Base-by-base conservation (phyloP, 1,284 basidiomycete genomes). In the Austroboletus novae-zelandiae region DNA sequence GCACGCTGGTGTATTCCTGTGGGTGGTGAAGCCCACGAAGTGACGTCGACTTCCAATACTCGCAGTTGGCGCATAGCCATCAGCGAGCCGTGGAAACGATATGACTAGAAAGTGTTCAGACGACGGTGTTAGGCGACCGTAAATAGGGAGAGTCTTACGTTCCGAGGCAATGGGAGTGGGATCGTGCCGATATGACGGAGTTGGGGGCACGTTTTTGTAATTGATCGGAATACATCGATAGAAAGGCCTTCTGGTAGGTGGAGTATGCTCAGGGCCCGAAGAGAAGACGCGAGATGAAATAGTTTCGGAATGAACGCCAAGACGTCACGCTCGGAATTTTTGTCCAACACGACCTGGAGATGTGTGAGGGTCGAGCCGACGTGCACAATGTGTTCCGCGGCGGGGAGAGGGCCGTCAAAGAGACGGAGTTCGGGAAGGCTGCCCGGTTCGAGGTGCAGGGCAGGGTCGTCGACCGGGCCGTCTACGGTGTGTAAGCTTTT, bases 131-230 rank as follows among this genome's bases (percentile, higher is more conserved):
- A 45, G 43, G 47, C 37, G 18, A 37, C 40, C 32, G 40, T 25
- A 40, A 60, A 48, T 42, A 11, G 45, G 55, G 44, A 44, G 27
- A 13, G 40, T 36, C 64, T 62, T 62, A 66, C 64, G 57, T 66
- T 50, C 52, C 56, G 57, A 50, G 61, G 61, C 29, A 68, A 54
- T 13, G 64, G 66, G n/a, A 69, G 52, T 48, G 67, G 61, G 29
- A 70, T 64, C 27, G 62, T 63, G 47, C 66, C 66, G 43, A 66
- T 47, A 58, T 66, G 50, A 54, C 64, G 68, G 54, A 66, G 67
- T 48, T 61, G 61, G 25, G 66, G 60, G 36, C 66, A 66, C 46
- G 63, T 48, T 54, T 46, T 65, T 52, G 67, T 57, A 53, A 66
- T 67, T 62, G 56, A 67, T 64, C 65, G 57, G 45, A 70, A 48